These are phyloP conservation scores for Erodium texanum DNA, from an alignment of 441 rosid species.

Conservation along the genomic window DNA sequence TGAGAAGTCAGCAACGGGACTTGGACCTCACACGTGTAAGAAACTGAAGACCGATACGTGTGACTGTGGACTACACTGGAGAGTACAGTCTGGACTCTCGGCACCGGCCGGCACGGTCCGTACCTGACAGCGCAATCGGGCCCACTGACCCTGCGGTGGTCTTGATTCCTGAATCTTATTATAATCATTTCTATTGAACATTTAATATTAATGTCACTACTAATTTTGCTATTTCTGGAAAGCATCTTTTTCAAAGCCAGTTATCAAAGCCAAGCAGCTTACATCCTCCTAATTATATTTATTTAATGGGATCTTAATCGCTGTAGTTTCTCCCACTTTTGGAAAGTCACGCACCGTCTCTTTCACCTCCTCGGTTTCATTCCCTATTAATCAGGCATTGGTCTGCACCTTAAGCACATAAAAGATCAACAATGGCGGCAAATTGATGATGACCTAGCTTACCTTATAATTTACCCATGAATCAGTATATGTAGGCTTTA, in stretches of 20 bases:
- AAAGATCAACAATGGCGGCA: no score
- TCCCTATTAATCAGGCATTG: no score
- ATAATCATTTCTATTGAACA: no score
- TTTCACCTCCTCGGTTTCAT: no score
- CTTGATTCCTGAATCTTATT: no score
- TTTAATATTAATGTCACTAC: no score
- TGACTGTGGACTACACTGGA: background rate
- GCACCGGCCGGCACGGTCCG: background rate
- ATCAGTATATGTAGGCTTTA: no score
- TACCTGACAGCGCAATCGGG: background rate
- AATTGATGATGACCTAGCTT: no score
- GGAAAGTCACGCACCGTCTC: background rate
- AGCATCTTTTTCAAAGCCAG: background rate
- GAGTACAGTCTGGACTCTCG: background rate
- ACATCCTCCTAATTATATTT: background rate
- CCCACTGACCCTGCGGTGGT: no score
- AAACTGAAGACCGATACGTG: background rate
- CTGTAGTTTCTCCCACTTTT: background rate
- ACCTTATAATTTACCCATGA: no score
- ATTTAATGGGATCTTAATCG: no score
- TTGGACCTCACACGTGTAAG: slow-evolving; percentile 18
- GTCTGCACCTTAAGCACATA: no score
- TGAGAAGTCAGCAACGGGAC: background rate
- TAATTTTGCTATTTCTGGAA: slow-evolving; percentile 18
- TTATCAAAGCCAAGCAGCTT: background rate